Base-by-base conservation (phyloP, 2,329 filamentous ascomycete species). In the Arthrobotrys pseudoclavata region DNA sequence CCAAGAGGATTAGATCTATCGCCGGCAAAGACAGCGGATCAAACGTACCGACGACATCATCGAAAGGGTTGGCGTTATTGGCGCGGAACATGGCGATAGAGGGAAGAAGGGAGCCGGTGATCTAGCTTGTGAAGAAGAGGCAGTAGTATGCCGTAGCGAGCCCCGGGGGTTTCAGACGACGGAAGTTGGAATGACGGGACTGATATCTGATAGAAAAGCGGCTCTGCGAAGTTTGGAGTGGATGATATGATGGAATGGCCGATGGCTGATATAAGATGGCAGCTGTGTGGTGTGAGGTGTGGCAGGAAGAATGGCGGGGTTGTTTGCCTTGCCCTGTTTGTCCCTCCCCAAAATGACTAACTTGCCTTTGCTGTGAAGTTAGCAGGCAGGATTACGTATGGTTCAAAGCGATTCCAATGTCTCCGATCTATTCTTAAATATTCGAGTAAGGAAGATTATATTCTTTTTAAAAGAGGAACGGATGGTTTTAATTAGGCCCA, bases 221-320 rank as follows among this genome's bases (percentile, higher is more conserved):
- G 66, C 52, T 69, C 66, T 61, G 66, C 52, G 31, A 55, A 24
- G 34, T 18, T 29, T 31, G 22, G 6, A 15, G 53, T 61, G 9
- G 52, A 26, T 29, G 52, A 48, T 63, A 48, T 48, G 60, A 63
- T 63, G 60, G 60, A 60, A 63, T 63, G 60, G 60, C 42, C 60
- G 66, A 61, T 61, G 66, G 66, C 66, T 69, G 66, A 61, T 69
- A 50, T 48, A 29, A 60, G 64, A 57, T 34, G 66, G 53, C 24
- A 42, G 52, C 47, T 50, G 40, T 48, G 24, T 60, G 42, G 31
- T 60, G 34, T 72, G 69, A 37, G 57, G 63, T 62, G 64, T 69
- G 71, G 64, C 63, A 76, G 64, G 48, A 75, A 69, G 71, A 76
- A 76, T 76, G 71, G 71, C 71, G 71, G 71, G 71, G 71, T 76